Base-by-base conservation (phyloP, 371 early-diverging fungal genomes). In the Rhizopus delemar region DNA sequence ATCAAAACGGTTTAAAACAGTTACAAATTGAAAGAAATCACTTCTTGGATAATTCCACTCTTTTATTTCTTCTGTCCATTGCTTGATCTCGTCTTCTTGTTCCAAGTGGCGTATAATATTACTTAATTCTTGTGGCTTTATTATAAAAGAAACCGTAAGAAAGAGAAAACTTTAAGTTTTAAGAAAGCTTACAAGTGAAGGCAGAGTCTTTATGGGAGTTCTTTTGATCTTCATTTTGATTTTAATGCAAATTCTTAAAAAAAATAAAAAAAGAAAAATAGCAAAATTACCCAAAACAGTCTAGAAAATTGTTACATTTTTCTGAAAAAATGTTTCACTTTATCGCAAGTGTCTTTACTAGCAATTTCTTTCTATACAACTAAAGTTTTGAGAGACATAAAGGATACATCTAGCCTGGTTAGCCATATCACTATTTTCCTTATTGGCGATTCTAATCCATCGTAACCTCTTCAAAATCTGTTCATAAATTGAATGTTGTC, bases 21-120 rank as follows among this genome's bases (percentile, higher is more conserved):
- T 75, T n/a, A 93, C 87, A 93, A 96, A 98, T 62, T 95, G 94
- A 75, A 88, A 93, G 50, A 97, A 80, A 65, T 98, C 98, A 46
- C 93, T 88, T 56, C 93, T 88, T 31, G 90, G 90, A 69, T 82
- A 92, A 29, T 73, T 70, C 94, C 94, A 94, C 41, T 87, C 83
- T 15, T 68, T 60, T 33, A 77, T 59, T 12, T 81, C 63, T 51
- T 74, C 71, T 28, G 84, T 75, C 55, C 75, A 69, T 2, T 41
- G 61, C 31, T 80, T 73, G 57, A 91, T 81, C 51, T 82, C 79
- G 4, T 84, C 75, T 53, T 80, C 77, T 34, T 83, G 70, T 29
- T 69, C 69, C n/a, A 89, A 71, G 15, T 73, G 73, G 58, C 80
- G 61, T 63, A 84, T 81, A 55, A 79, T 65, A 46, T 66, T 70